Conservation (phyloP, 495 filamentous ascomycete genomes). For the Amniculicola lignicola region DNA sequence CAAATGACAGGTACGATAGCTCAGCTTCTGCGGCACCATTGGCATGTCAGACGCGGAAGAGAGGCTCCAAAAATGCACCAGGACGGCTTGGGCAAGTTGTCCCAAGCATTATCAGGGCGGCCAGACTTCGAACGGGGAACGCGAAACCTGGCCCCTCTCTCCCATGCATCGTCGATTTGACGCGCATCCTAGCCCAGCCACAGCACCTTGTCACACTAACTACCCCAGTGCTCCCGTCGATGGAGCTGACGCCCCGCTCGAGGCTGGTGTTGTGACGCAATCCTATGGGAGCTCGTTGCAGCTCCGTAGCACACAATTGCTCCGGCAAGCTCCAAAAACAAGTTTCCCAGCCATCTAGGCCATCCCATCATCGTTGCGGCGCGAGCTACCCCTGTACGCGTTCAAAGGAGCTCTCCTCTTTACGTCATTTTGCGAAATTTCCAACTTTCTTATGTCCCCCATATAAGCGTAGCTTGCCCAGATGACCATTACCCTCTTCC, state of each 20-base stretch:
- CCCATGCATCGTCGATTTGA: slow-evolving; percentile 29
- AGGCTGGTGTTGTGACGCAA: slow-evolving; percentile 33
- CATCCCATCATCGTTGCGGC: slow-evolving; percentile 18
- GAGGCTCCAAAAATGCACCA: too few relatives aligned
- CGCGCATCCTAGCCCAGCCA: slow-evolving; percentile 26
- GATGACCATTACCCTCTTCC: neutral
- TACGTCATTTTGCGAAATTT: slow-evolving; percentile 31
- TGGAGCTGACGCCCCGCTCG: slow-evolving; percentile 29
- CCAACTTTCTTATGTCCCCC: slow-evolving; percentile 2
- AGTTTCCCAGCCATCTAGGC: slow-evolving; percentile 19
- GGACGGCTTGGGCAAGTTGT: too few relatives aligned
- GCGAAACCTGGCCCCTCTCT: too few relatives aligned
- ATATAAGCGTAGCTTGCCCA: slow-evolving; percentile 19
- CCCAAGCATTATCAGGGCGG: too few relatives aligned
- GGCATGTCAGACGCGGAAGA: too few relatives aligned
- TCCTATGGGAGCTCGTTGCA: slow-evolving; percentile 3
- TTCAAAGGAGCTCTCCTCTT: slow-evolving; percentile 1
- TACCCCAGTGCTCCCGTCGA: slow-evolving; percentile 7
- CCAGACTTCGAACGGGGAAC: too few relatives aligned
- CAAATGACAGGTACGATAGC: too few relatives aligned
- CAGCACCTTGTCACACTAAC: slow-evolving; percentile 20
- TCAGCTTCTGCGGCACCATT: too few relatives aligned
- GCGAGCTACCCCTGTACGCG: slow-evolving; percentile 24
- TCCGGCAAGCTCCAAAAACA: slow-evolving; percentile 24
- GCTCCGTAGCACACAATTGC: slow-evolving; percentile 7